A percentile compares a stretch with the other conserved stretches of the same genome.
phyloP scores from a whole-genome alignment of 1,284 basidiomycete species.

The Ustilago sp. region DNA sequence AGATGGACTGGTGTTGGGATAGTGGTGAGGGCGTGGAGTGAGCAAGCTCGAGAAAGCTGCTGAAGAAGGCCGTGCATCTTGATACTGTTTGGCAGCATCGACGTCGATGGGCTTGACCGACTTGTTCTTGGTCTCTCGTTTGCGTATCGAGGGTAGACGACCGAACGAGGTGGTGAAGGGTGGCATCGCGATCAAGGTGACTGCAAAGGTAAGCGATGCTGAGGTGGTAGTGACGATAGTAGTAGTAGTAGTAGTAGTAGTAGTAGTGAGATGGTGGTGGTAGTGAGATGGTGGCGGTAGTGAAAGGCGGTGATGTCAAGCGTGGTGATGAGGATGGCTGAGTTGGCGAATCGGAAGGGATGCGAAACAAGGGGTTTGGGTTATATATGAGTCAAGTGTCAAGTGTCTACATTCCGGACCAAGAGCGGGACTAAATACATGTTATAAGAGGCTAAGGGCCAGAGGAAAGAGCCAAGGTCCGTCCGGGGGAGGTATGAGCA shows the following conservation, averaged over 20 bases:
- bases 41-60: conserved; percentile 28
- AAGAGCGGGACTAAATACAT: no score
- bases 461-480: not conserved
- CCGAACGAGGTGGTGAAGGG: conserved; percentile 26
- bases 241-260: not conserved
- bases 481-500: no score
- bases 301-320: not conserved
- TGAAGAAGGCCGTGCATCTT: conserved; percentile 25
- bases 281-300: not conserved
- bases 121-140: conserved; percentile 21
- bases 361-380: not conserved
- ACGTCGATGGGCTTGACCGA: conserved; percentile 44
- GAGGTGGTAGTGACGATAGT: not conserved
- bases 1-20: conserved; percentile 18
- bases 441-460: not conserved
- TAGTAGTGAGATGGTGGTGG: not conserved
- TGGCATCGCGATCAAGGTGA: conserved; percentile 13
- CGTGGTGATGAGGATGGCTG: not conserved
- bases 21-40: conserved; percentile 31
- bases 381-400: conserved; percentile 4
- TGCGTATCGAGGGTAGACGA: conserved; percentile 25
- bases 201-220: not conserved
- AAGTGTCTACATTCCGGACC: not conserved
- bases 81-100: conserved; percentile 35
- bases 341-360: not conserved